These are phyloP conservation scores for Sporothrix globosa DNA, from an alignment of 2,329 filamentous ascomycete genomes.

Conservation along the genomic window DNA sequence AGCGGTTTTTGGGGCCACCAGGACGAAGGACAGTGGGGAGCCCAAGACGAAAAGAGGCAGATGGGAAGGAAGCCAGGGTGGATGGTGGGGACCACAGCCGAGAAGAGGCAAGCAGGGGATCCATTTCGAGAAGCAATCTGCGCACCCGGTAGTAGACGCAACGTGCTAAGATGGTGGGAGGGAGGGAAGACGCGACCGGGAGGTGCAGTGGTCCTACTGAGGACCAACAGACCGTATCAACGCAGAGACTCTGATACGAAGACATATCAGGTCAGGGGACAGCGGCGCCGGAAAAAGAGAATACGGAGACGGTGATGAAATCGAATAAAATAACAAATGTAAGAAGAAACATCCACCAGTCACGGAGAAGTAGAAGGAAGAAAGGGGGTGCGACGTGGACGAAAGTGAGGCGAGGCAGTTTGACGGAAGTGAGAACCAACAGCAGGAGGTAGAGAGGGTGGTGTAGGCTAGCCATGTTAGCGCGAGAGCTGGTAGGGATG, in stretches of 20 bases:
- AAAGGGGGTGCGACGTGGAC: background rate
- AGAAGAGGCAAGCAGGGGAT: constrained; percentile 14
- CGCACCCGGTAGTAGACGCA: constrained; percentile 10
- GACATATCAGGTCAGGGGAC: background rate
- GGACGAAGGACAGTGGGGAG: background rate
- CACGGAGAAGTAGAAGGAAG: background rate
- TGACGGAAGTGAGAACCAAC: constrained; percentile 14
- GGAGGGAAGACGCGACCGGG: constrained; percentile 1
- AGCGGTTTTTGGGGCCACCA: constrained; percentile 3
- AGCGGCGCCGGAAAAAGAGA: background rate
- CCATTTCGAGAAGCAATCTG: constrained; percentile 30
- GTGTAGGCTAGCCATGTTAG: background rate
- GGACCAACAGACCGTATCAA: constrained; percentile 22
- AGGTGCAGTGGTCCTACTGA: background rate
- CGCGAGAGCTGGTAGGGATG: constrained; percentile 14
- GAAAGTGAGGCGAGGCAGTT: constrained; percentile 18
- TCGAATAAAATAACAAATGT: background rate
- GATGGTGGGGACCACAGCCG: constrained; percentile 21
- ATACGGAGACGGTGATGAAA: constrained; percentile 4
- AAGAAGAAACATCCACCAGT: background rate
- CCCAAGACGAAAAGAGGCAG: background rate
- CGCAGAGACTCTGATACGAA: background rate
- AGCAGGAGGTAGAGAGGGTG: background rate
- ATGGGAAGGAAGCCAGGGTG: background rate
- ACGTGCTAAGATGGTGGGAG: constrained; percentile 15